phyloP scores from a whole-genome alignment of 495 filamentous ascomycete genomes.

The Choiromyces venosus region DNA sequence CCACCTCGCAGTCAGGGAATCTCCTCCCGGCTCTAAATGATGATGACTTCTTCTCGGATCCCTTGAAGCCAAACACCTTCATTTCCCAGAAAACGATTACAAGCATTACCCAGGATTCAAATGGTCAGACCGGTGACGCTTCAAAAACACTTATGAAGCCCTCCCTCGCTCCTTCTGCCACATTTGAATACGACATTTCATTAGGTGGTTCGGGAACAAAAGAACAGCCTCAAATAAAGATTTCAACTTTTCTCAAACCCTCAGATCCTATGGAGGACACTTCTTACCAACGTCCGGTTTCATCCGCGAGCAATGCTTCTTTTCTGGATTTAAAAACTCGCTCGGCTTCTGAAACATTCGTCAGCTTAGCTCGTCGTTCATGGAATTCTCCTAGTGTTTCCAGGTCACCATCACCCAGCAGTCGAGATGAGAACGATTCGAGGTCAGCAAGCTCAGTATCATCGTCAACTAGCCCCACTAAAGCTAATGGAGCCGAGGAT shows the following conservation, averaged over 20 bases:
- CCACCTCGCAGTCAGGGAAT: slow-evolving; percentile 7
- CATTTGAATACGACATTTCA: slow-evolving; percentile 28
- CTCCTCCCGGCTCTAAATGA: slow-evolving; percentile 9
- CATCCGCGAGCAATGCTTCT: slow-evolving; percentile 14
- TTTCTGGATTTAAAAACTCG: slow-evolving; percentile 31
- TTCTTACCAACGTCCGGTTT: slow-evolving; percentile 26
- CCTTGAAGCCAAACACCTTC: neutral
- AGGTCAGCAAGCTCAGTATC: slow-evolving; percentile 39
- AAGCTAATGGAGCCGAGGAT: slow-evolving; percentile 18
- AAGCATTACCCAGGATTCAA: neutral
- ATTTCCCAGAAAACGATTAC: neutral
- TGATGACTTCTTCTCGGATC: slow-evolving; percentile 25
- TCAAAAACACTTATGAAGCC: slow-evolving; percentile 6
- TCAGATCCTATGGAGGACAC: slow-evolving; percentile 30
- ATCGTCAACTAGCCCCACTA: slow-evolving; percentile 30
- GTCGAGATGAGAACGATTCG: slow-evolving; percentile 35
- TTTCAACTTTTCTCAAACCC: slow-evolving; percentile 39
- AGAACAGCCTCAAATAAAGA: slow-evolving; percentile 38
- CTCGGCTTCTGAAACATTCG: slow-evolving; percentile 21
- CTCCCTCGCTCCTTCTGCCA: slow-evolving; percentile 32
- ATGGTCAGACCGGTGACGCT: neutral
- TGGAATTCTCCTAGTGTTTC: slow-evolving; percentile 39
- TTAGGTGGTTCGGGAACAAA: slow-evolving; percentile 1
- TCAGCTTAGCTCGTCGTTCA: slow-evolving; percentile 30
- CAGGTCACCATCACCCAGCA: slow-evolving; percentile 41